These are phyloP conservation scores for Brettanomyces sp. DNA, from an alignment of 805 yeast genomes.

Conservation along the genomic window DNA sequence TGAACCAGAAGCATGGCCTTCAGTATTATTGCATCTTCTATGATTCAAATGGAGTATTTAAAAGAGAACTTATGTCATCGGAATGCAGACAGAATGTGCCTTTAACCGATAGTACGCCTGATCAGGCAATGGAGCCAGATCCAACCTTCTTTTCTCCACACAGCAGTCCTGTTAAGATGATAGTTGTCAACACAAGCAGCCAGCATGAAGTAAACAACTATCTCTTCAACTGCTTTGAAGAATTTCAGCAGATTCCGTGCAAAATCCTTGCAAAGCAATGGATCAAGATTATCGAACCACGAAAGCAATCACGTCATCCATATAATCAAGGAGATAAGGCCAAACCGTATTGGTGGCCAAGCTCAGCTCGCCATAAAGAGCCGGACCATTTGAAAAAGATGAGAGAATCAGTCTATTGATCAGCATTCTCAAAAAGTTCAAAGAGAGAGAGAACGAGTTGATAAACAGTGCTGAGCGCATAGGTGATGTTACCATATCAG, in stretches of 20 bases:
- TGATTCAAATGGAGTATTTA: not conserved
- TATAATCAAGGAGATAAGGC: conserved; percentile 41
- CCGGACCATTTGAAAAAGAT: conserved; percentile 63
- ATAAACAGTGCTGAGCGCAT: conserved; percentile 15
- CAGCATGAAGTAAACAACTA: conserved; percentile 14
- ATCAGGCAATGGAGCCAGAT: not conserved
- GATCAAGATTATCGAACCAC: conserved; percentile 59
- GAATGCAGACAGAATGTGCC: not conserved
- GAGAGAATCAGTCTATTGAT: conserved; percentile 46
- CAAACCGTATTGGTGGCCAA: conserved; percentile 71
- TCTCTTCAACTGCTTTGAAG: conserved; percentile 24
- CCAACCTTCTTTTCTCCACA: not conserved
- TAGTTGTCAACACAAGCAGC: conserved; percentile 11
- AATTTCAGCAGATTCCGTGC: conserved; percentile 45
- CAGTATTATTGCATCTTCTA: conserved; percentile 1
- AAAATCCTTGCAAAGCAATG: conserved; percentile 56
- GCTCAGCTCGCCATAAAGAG: conserved; percentile 46
- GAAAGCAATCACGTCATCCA: conserved; percentile 54
- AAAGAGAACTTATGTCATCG: not conserved
- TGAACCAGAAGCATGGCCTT: not conserved
- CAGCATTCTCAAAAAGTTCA: conserved; percentile 25
- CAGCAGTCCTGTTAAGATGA: conserved; percentile 1
- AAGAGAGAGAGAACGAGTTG: conserved; percentile 12
- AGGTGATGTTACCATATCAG: conserved; percentile 14
- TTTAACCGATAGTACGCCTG: not conserved